Conservation (phyloP, 2,329 filamentous ascomycete species). For the Fusarium acutatum region DNA sequence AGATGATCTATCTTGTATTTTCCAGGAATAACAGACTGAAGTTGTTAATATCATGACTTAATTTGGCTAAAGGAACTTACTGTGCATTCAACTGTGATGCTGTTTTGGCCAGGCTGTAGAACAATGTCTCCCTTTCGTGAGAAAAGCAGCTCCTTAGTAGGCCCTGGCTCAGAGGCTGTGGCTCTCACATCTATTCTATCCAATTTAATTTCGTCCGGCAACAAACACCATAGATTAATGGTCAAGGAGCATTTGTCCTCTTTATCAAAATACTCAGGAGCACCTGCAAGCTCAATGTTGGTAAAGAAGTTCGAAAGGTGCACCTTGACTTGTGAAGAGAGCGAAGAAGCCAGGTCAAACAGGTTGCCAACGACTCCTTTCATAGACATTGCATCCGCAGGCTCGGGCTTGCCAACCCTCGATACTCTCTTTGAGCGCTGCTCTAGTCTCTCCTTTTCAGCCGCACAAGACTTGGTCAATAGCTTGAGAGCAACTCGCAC, state of each 20-base stretch:
- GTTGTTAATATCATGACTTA: conserved; percentile 38
- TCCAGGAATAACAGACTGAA: conserved; percentile 72
- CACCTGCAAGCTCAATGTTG: conserved; percentile 71
- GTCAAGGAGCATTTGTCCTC: conserved; percentile 79
- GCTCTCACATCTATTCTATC: conserved; percentile 72
- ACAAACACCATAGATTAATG: conserved; percentile 74
- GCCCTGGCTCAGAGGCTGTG: conserved; percentile 61
- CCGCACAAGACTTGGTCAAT: conserved; percentile 70
- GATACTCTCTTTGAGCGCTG: conserved; percentile 45
- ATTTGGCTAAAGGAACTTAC: conserved; percentile 36
- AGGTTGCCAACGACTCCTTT: conserved; percentile 59
- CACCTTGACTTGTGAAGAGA: conserved; percentile 69
- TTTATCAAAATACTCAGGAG: conserved; percentile 73
- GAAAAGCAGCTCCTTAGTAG: conserved; percentile 65
- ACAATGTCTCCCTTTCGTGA: conserved; percentile 39
- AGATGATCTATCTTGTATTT: conserved; percentile 80
- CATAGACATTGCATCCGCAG: conserved; percentile 50
- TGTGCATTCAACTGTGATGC: conserved; percentile 48
- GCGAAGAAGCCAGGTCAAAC: conserved; percentile 53
- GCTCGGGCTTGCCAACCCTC: conserved; percentile 17
- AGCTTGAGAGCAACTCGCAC: conserved; percentile 79
- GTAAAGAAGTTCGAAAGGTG: conserved; percentile 79
- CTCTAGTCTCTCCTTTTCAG: conserved; percentile 59
- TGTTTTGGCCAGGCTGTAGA: conserved; percentile 59
- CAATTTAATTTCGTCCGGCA: conserved; percentile 75